These are phyloP conservation scores for Talaromyces marneffei DNA, from an alignment of 2,329 filamentous ascomycete genomes.

Conservation along the genomic window DNA sequence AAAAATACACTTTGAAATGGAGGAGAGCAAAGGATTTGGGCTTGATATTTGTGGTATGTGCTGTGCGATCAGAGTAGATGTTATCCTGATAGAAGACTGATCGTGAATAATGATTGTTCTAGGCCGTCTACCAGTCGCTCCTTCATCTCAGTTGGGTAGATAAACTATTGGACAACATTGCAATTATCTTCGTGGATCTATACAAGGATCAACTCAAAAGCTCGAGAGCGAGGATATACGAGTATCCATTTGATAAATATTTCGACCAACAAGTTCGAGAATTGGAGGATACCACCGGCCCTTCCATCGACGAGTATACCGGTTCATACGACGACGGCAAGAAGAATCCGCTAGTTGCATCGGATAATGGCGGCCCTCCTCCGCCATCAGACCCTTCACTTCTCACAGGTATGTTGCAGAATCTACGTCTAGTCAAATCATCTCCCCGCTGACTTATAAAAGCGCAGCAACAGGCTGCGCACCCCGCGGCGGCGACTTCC, in stretches of 20 bases:
- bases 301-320: slow-evolving; percentile 38
- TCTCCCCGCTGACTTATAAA: slow-evolving; percentile 21
- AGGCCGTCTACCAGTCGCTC: slow-evolving; percentile 96
- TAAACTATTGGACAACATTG: slow-evolving; percentile 90
- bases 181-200: slow-evolving; percentile 81
- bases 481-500: slow-evolving; percentile 44
- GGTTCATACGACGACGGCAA: slow-evolving; percentile 25
- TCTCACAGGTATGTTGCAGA: slow-evolving; percentile 39
- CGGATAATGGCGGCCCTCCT: slow-evolving; percentile 46
- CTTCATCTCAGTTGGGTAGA: slow-evolving; percentile 96
- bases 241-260: slow-evolving; percentile 85
- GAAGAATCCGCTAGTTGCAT: slow-evolving; percentile 45
- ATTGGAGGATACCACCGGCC: slow-evolving; percentile 46
- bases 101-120: slow-evolving; percentile 12
- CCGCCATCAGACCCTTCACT: slow-evolving; percentile 50
- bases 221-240: slow-evolving; percentile 68
- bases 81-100: slow-evolving; percentile 18
- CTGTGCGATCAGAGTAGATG: not conserved
- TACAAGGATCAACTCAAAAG: slow-evolving; percentile 84
- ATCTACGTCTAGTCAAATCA: not conserved
- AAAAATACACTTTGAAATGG: slow-evolving; percentile 94
- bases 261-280: slow-evolving; percentile 90
- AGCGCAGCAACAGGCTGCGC: slow-evolving; percentile 42
- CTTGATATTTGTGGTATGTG: slow-evolving; percentile 82
- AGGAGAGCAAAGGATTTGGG: slow-evolving; percentile 86